Evolutionary conservation across 257 asterid genomes (phyloP).

Genomic region (Scutellaria baicalensis): DNA sequence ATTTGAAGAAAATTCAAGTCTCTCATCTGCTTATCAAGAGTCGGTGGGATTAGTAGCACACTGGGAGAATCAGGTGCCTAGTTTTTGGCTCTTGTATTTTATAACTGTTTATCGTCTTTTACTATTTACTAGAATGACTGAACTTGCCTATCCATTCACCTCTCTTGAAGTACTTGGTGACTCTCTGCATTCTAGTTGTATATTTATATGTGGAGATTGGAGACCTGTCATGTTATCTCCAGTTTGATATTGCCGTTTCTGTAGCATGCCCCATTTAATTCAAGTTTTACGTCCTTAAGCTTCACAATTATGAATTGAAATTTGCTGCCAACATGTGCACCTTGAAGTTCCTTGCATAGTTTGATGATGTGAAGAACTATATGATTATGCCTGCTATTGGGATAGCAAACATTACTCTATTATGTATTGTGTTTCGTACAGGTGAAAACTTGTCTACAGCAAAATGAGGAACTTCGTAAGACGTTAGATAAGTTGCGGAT

Average conservation of each 20-base stretch:
- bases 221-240: not conserved
- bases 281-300: not conserved
- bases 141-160: not conserved
- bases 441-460: constrained; percentile 75
- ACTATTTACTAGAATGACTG: constrained; percentile 1
- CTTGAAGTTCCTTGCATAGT: not conserved
- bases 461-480: constrained; percentile 82
- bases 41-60: constrained; percentile 56
- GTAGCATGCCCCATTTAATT: not conserved
- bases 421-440: constrained; percentile 19
- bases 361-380: not conserved
- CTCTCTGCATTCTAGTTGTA: not conserved
- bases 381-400: not conserved
- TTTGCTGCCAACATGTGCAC: not conserved
- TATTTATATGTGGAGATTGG: not conserved
- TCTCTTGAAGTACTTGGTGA: not conserved
- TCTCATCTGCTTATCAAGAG: constrained; percentile 77
- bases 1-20: constrained; percentile 78
- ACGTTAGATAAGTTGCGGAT: constrained; percentile 58
- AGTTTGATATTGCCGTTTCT: not conserved
- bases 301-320: not conserved
- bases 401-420: not conserved
- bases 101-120: not conserved
- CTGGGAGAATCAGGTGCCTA: constrained; percentile 88
- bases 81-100: not conserved